Evolutionary conservation across 805 yeast genomes (phyloP).

Genomic region (Candida yuanshanica): DNA sequence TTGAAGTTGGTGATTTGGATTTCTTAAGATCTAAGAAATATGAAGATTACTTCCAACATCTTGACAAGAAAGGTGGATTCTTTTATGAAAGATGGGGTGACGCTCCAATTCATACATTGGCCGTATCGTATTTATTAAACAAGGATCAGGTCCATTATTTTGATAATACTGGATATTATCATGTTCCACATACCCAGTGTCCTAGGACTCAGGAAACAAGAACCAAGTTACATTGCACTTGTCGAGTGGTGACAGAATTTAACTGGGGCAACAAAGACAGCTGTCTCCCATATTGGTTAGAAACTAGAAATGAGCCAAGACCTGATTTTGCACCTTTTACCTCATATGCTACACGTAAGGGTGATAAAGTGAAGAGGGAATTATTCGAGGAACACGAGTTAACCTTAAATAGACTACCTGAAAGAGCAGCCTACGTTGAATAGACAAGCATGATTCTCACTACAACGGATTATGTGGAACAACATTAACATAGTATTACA

Average conservation of each 20-base stretch:
- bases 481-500: too few species aligned
- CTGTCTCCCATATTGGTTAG: slow-evolving; percentile 20
- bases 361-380: background rate
- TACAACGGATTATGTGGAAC: too few species aligned
- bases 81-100: slow-evolving; percentile 35
- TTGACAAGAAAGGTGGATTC: slow-evolving; percentile 85
- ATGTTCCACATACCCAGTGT: slow-evolving; percentile 53
- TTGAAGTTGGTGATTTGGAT: slow-evolving; percentile 70
- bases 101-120: slow-evolving; percentile 74
- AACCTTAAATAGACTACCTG: background rate
- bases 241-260: slow-evolving; percentile 32
- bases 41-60: slow-evolving; percentile 58
- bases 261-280: slow-evolving; percentile 23
- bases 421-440: background rate
- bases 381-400: background rate
- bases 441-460: background rate
- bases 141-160: slow-evolving; percentile 60
- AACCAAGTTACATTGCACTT: slow-evolving; percentile 43
- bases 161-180: slow-evolving; percentile 71
- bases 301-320: slow-evolving; percentile 12
- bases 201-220: slow-evolving; percentile 44
- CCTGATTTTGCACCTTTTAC: slow-evolving; percentile 16
- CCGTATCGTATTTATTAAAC: slow-evolving; percentile 55
- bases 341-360: background rate
- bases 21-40: slow-evolving; percentile 76